Evolutionary conservation across 2,329 filamentous ascomycete species (phyloP).

Genomic region (Fusarium sp.): DNA sequence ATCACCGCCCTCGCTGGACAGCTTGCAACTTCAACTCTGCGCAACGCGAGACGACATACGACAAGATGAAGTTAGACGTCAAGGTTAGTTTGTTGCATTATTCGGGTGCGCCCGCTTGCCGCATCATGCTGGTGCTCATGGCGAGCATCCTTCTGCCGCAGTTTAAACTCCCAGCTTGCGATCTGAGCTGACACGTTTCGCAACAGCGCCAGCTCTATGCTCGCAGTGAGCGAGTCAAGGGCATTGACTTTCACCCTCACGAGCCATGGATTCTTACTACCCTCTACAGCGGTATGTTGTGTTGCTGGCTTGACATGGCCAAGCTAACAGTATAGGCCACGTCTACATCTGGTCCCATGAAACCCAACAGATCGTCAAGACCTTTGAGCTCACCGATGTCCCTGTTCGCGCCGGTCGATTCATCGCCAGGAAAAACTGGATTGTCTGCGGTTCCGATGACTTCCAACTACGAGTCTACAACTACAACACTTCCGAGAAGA

Average conservation of each 20-base stretch:
- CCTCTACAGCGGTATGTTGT: conserved; percentile 85
- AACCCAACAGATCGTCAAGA: conserved; percentile 96
- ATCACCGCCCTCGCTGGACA: conserved; percentile 51
- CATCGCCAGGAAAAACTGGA: conserved; percentile 98
- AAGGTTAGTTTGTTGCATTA: conserved; percentile 52
- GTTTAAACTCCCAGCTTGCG: conserved; percentile 23
- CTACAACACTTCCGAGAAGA: conserved; percentile 99
- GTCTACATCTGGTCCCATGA: conserved; percentile 99
- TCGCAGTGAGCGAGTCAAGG: conserved; percentile 95
- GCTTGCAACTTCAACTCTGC: conserved; percentile 49
- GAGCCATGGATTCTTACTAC: conserved; percentile 98
- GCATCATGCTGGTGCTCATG: neutral
- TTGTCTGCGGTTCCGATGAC: conserved; percentile 94
- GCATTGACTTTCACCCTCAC: conserved; percentile 95
- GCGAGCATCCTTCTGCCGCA: neutral
- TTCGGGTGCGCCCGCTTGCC: conserved; percentile 1
- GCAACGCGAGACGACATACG: conserved; percentile 43
- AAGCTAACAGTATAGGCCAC: conserved; percentile 72
- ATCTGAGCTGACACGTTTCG: conserved; percentile 47
- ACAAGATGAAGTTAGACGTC: conserved; percentile 60
- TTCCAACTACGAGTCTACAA: conserved; percentile 93
- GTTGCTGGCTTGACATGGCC: neutral
- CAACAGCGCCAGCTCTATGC: conserved; percentile 68
- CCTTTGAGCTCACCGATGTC: conserved; percentile 98
- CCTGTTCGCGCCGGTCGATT: conserved; percentile 97